phyloP scores from a whole-genome alignment of 1,284 basidiomycete species.

The Pyrrhoderma lamaoense region DNA sequence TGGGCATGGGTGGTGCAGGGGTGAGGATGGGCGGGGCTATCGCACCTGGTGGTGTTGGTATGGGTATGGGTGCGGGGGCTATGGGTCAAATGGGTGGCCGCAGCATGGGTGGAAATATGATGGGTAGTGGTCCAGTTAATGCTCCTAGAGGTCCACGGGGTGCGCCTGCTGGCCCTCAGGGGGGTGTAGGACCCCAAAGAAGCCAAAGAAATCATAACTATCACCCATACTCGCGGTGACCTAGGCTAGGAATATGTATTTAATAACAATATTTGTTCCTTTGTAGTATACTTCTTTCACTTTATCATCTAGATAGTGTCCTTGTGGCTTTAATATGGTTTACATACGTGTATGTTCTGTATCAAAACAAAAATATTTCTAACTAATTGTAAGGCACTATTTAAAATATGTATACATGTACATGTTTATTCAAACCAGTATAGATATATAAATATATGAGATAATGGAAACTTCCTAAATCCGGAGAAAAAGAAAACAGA shows the following conservation, averaged over 20 bases:
- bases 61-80: slow-evolving; percentile 27
- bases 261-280: neutral
- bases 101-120: slow-evolving; percentile 33
- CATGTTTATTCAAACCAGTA: neutral
- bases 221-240: slow-evolving; percentile 69
- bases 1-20: slow-evolving; percentile 32
- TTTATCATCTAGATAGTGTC: slow-evolving; percentile 4
- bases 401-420: neutral
- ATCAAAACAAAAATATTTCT: neutral
- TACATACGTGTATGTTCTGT: slow-evolving; percentile 4
- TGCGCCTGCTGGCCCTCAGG: slow-evolving; percentile 41
- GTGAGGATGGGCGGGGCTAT: slow-evolving; percentile 35
- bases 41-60: slow-evolving; percentile 35
- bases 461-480: neutral
- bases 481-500: neutral
- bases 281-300: neutral
- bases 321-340: slow-evolving; percentile 12
- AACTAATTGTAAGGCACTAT: too few relatives aligned
- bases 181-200: slow-evolving; percentile 67
- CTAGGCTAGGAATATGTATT: neutral
- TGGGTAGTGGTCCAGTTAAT: slow-evolving; percentile 37
- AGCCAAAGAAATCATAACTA: slow-evolving; percentile 66
- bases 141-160: slow-evolving; percentile 63
- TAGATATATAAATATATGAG: neutral
- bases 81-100: slow-evolving; percentile 42